Conservation (phyloP, 2,329 filamentous ascomycete genomes). For the Diaporthe amygdali region DNA sequence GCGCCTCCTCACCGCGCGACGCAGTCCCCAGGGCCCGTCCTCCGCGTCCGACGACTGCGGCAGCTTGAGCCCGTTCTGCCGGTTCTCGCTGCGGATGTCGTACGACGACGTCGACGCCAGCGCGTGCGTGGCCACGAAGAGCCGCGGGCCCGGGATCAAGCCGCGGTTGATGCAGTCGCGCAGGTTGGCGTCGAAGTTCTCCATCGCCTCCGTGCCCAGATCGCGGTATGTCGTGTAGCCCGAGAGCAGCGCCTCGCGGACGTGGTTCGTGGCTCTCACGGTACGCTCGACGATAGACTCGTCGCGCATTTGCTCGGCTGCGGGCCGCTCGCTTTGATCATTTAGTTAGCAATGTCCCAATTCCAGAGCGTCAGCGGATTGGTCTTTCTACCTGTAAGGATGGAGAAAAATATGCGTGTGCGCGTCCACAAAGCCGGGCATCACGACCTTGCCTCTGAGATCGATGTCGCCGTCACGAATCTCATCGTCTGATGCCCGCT, state of each 20-base stretch:
- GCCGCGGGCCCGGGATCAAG: slow-evolving; percentile 56
- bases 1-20: slow-evolving; percentile 50
- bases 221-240: slow-evolving; percentile 66
- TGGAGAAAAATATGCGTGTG: slow-evolving; percentile 64
- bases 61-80: slow-evolving; percentile 36
- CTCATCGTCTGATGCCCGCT: slow-evolving; percentile 32
- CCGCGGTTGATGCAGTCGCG: slow-evolving; percentile 60
- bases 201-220: slow-evolving; percentile 57
- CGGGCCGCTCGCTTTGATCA: slow-evolving; percentile 40
- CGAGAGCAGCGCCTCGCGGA: slow-evolving; percentile 55
- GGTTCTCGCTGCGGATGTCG: slow-evolving; percentile 53
- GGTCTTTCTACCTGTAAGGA: slow-evolving; percentile 42
- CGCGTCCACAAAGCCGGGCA: slow-evolving; percentile 60
- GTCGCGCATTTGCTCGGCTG: slow-evolving; percentile 58
- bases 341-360: background rate
- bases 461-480: slow-evolving; percentile 50
- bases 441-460: slow-evolving; percentile 55
- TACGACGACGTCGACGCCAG: slow-evolving; percentile 56
- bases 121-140: slow-evolving; percentile 59
- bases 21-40: slow-evolving; percentile 52
- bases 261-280: slow-evolving; percentile 59
- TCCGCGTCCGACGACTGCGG: slow-evolving; percentile 48
- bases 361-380: background rate
- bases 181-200: slow-evolving; percentile 54
- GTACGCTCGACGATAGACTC: slow-evolving; percentile 62